Percentiles rank a stretch among this genome's conserved stretches.
Conservation (phyloP, 1,284 basidiomycete species). For the Lentinula novae-zelandiae region DNA sequence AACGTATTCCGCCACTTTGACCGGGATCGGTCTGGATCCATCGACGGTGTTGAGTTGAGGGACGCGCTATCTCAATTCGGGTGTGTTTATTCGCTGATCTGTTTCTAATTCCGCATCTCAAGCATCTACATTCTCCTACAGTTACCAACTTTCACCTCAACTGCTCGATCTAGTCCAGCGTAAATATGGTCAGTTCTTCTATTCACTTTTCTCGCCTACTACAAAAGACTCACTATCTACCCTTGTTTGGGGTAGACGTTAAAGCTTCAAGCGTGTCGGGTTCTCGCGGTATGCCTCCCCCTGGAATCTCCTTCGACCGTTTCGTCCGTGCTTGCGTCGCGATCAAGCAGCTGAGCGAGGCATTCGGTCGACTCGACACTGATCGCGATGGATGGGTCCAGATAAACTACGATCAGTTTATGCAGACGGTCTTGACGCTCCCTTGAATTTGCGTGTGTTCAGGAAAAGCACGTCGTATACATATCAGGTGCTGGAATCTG, state of each 20-base stretch:
- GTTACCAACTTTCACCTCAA: slow-evolving; percentile 61
- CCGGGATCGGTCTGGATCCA: slow-evolving; percentile 69
- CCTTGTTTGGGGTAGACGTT: slow-evolving; percentile 40
- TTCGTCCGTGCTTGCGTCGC: slow-evolving; percentile 82
- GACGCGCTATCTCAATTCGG: slow-evolving; percentile 70
- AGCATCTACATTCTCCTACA: slow-evolving; percentile 18
- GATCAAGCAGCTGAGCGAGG: slow-evolving; percentile 72
- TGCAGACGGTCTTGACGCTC: slow-evolving; percentile 66
- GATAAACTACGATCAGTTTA: slow-evolving; percentile 75
- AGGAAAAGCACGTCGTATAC: too few relatives aligned
- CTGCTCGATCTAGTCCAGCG: slow-evolving; percentile 58
- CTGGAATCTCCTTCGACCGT: slow-evolving; percentile 76
- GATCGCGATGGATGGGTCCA: slow-evolving; percentile 73
- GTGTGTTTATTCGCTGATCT: slow-evolving; percentile 22
- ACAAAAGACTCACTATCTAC: slow-evolving; percentile 17
- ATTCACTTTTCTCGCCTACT: neutral
- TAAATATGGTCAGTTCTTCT: slow-evolving; percentile 55
- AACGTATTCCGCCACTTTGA: slow-evolving; percentile 78
- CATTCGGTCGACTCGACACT: slow-evolving; percentile 55
- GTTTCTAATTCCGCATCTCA: neutral
- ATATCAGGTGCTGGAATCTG: too few relatives aligned
- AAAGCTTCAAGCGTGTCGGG: slow-evolving; percentile 44
- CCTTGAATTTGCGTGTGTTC: slow-evolving; percentile 41
- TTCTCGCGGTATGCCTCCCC: slow-evolving; percentile 30
- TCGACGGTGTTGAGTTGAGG: slow-evolving; percentile 62